Conservation (phyloP, 129 eudicot genomes). For the Artemisia annua region DNA sequence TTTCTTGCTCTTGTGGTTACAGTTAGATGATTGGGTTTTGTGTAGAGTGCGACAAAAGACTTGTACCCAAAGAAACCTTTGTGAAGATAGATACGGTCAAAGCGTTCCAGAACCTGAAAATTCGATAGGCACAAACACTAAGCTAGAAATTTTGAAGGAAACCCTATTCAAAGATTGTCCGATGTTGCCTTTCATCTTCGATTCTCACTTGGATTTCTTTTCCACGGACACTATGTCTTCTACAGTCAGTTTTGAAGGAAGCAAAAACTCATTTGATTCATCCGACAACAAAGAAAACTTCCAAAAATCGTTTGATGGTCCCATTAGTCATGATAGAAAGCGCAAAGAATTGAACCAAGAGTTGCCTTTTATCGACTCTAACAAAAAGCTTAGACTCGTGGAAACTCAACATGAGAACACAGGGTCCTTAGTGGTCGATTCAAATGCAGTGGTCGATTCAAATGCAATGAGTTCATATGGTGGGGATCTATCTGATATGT, state of each 20-base stretch:
- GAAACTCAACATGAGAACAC: slow-evolving; percentile 19
- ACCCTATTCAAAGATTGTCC: slow-evolving; percentile 44
- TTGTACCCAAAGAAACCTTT: slow-evolving; percentile 33
- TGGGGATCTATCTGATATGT: slow-evolving; percentile 22
- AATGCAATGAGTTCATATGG: slow-evolving; percentile 19
- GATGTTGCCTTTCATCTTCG: slow-evolving; percentile 46
- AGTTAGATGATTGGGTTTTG: slow-evolving; percentile 61
- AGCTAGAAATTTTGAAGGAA: slow-evolving; percentile 27
- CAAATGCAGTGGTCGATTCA: too few species aligned
- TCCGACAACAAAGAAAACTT: slow-evolving; percentile 14
- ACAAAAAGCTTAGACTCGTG: slow-evolving; percentile 27
- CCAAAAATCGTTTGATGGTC: slow-evolving; percentile 1
- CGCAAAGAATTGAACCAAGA: slow-evolving; percentile 16
- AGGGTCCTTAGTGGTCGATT: neutral
- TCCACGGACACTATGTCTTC: slow-evolving; percentile 33
- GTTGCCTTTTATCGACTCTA: slow-evolving; percentile 7
- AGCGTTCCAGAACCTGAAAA: slow-evolving; percentile 19
- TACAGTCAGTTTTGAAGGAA: slow-evolving; percentile 21
- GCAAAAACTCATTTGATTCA: slow-evolving; percentile 26
- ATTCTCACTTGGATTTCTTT: slow-evolving; percentile 33
- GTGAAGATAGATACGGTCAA: slow-evolving; percentile 31
- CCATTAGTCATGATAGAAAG: slow-evolving; percentile 11
- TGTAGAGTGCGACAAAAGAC: slow-evolving; percentile 47
- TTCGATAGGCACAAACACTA: slow-evolving; percentile 18
- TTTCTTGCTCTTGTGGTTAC: slow-evolving; percentile 19